Percentiles rank a stretch among this genome's conserved stretches.
These are phyloP conservation scores for Sutorius australiensis DNA, from an alignment of 768 basidiomycete genomes.

Conservation along the genomic window DNA sequence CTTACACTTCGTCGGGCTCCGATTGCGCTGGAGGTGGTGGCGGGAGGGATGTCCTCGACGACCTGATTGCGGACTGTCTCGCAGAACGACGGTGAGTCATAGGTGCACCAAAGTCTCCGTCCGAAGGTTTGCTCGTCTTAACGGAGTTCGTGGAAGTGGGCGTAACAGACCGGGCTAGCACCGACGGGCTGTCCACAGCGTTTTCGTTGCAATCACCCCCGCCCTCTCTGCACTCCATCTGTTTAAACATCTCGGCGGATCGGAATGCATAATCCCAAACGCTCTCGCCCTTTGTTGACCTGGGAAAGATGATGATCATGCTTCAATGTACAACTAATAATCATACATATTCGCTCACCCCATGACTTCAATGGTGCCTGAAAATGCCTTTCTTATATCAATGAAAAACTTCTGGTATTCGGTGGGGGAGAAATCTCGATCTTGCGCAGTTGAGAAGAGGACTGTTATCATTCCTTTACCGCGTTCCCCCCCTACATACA, in stretches of 20 bases:
- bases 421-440: conserved; percentile 17
- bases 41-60: conserved; percentile 11
- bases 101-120: conserved; percentile 5
- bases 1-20: conserved; percentile 68
- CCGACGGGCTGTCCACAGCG: background rate
- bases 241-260: conserved; percentile 16
- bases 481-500: conserved; percentile 14
- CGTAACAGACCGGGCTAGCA: conserved; percentile 10
- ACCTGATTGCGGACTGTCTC: conserved; percentile 31
- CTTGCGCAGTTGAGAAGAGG: conserved; percentile 19
- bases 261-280: conserved; percentile 15
- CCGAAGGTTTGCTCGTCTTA: conserved; percentile 11
- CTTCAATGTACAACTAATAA: background rate
- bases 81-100: conserved; percentile 33
- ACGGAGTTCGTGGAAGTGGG: conserved; percentile 20
- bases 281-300: conserved; percentile 9
- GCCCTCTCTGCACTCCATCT: background rate
- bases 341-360: conserved; percentile 11
- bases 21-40: conserved; percentile 31
- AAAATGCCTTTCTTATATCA: conserved; percentile 6
- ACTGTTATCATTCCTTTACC: conserved; percentile 11
- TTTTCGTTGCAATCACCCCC: background rate
- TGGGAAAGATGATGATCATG: conserved; percentile 4
- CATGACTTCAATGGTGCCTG: background rate
- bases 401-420: conserved; percentile 21